Base-by-base conservation (phyloP, 148 eudicot genomes). In the Vaccinium darrowii region DNA sequence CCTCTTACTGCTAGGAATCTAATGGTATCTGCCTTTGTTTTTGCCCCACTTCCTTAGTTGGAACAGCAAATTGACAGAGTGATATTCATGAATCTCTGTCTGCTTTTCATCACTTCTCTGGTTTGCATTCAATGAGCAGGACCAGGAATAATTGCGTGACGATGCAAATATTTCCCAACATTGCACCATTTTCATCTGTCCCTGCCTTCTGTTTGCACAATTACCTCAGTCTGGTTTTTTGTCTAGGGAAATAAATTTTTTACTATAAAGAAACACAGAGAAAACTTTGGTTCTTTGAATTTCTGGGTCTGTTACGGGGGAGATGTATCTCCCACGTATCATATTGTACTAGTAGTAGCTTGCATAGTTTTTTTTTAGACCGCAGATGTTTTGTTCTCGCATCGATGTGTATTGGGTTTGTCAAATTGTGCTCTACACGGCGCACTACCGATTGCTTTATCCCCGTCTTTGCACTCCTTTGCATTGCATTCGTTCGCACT, bases 61-160 rank as follows among this genome's bases (percentile, higher is more conserved):
- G 74, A 30, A 69, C 74, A n/a, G 72, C 72, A 23, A 10, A 23
- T 23, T 65, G 72, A 65, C 72, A 23, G 71, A 8, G 27, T 15
- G 16, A 33, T 25, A 63, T 63, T 63, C 13, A 63, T 63, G 39
- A 69, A 30, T 10, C 13, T 25, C 18, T 63, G 43, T 69, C 13
- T 15, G 2, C n/a, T 0, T 39, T 73, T 73, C 50, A 73, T 18
- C 50, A 39, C 19, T 39, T 33, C 77, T 73, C 39, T 15, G 77
- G 30, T 19, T 69, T 5, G 77, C 77, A 73, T 73, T 73, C 49
- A 73, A 39, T 73, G 50, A 39, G 77, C 51, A 73, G 77, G 77
- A 73, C 77, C 50, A 18, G n/a, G 49, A 7, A 6, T 15, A 5
- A 43, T 73, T 33, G n/a, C 8, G 77, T 36, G 50, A 16, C 16